Evolutionary conservation across 2,329 filamentous ascomycete species (phyloP), one percentile per base, ranked within the genome.

Genomic region (Grosmannia serpens): DNA sequence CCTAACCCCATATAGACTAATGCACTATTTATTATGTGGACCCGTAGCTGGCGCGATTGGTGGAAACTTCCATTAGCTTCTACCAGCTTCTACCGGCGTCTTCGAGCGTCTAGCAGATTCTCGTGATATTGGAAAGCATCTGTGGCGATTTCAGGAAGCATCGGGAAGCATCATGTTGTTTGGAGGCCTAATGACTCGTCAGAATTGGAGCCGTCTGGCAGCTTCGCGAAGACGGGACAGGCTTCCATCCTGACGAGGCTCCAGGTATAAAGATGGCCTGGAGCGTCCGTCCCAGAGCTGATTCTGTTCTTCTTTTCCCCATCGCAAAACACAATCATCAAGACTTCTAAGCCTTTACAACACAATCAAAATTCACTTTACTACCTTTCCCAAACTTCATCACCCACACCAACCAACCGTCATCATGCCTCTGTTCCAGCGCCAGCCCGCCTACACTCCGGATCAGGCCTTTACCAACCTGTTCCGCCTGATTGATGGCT

Each of bases 401-500:
- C 33, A 33, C 8, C 27, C 13, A 7, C 55, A 49, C 47, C 58
- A 24, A 62, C 59, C 11, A 65, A 54, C 60, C 61, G 41, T 53
- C 73, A 83, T 70, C 70, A 85, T 85, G 82, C 77, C 81, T 64
- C 74, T 84, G 74, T 84, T 84, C 74, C 75, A 78, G 67, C 53
- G 47, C 38, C 76, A 77, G 67, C 72, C 77, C 65, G 75, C 64
- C 57, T 67, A 65, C 64, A 31, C 56, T 4, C 62, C 62, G 57
- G 64, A 67, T 56, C 58, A 62, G 50, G 60, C 63, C 26, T 65
- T 67, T 50, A 58, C 59, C 57, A 66, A 64, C 60, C 79, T 86
- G 67, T 84, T 86, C 77, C 81, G 81, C 60, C 76, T 86, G 61
- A 78, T 86, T 55, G 81, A 85, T 65, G 82, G 85, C 71, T 84